Conservation (phyloP, 148 eudicot species). For the Beta vulgaris region DNA sequence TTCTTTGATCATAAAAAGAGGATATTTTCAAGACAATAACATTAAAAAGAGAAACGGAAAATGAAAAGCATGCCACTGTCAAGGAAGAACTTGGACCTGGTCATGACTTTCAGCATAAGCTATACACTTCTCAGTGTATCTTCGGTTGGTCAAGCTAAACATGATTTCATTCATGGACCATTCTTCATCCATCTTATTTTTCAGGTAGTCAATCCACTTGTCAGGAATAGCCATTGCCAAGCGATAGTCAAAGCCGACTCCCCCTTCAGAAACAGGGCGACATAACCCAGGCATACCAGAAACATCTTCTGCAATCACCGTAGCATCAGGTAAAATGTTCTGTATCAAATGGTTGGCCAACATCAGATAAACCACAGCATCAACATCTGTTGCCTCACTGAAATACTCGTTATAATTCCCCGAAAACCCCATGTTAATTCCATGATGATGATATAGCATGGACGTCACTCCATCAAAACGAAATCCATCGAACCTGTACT, state of each 20-base stretch:
- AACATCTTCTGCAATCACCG: slow-evolving; percentile 93
- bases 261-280: slow-evolving; percentile 78
- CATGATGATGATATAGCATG: slow-evolving; percentile 96
- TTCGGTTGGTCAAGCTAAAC: slow-evolving; percentile 77
- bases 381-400: slow-evolving; percentile 83
- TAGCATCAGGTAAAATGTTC: slow-evolving; percentile 72
- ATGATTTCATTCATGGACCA: slow-evolving; percentile 87
- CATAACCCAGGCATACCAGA: slow-evolving; percentile 99
- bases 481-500: slow-evolving; percentile 87
- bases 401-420: slow-evolving; percentile 88
- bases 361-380: slow-evolving; percentile 92
- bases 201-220: slow-evolving; percentile 89
- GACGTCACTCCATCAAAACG: slow-evolving; percentile 97
- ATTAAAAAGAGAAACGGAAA: slow-evolving; percentile 9
- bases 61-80: slow-evolving; percentile 4
- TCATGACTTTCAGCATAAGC: slow-evolving; percentile 99
- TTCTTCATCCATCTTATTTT: slow-evolving; percentile 75
- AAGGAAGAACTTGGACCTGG: slow-evolving; percentile 53
- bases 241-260: slow-evolving; percentile 91
- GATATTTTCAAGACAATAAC: not conserved
- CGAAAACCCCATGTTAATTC: slow-evolving; percentile 69
- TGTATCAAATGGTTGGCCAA: slow-evolving; percentile 74
- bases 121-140: slow-evolving; percentile 90
- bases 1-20: not conserved
- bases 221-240: slow-evolving; percentile 98